Evolutionary conservation across 2,329 filamentous ascomycete genomes (phyloP), one percentile per base, ranked within the genome.

Genomic region (Knufia petricola): DNA sequence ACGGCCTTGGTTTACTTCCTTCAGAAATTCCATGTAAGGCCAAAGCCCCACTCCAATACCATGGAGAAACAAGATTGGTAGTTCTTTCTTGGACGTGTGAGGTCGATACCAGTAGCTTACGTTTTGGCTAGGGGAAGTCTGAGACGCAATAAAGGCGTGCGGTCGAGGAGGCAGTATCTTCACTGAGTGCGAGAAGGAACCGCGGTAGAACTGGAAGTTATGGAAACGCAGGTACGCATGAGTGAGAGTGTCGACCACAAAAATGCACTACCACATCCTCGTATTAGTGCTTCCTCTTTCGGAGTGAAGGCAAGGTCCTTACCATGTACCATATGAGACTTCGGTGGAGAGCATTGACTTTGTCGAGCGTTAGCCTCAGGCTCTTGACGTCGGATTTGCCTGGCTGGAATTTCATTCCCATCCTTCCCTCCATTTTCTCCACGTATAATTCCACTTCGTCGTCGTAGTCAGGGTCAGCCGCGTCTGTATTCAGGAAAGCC

Each of bases 41-140:
- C n/a, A 12, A 34, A 52, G 31, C 0, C 83, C 82, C 50, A 86
- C 71, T 36, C 82, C 81, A 42, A 85, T 84, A 13, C 83, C 83
- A 56, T 86, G 83, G 41, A 85, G 70, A 63, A 85, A 85, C 3
- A 87, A 63, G 6, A 86, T 64, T 0, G 82, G 83, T 20, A 51
- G 30, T 0, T 76, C 64, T 1, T 69, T 75, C 24, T 42, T 23
- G 1, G 77, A 79, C 0, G 71, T 77, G 59, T 85, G 82, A 3
- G 78, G 77, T 1, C 76, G 74, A 57, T 81, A 70, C 78, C 81
- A 86, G 67, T 87, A 86, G 17, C 20, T 24, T 12, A 38, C 15
- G 24, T 46, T 12, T 19, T 20, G 19, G 9, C 30, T 31, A 23
- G 43, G 26, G 12, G 43, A 46, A 13, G n/a, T n/a, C n/a, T n/a